Percentiles rank a stretch among this genome's conserved stretches.
These are phyloP conservation scores for Eucalyptus urophylla DNA, from an alignment of 345 rosid species.

Conservation along the genomic window DNA sequence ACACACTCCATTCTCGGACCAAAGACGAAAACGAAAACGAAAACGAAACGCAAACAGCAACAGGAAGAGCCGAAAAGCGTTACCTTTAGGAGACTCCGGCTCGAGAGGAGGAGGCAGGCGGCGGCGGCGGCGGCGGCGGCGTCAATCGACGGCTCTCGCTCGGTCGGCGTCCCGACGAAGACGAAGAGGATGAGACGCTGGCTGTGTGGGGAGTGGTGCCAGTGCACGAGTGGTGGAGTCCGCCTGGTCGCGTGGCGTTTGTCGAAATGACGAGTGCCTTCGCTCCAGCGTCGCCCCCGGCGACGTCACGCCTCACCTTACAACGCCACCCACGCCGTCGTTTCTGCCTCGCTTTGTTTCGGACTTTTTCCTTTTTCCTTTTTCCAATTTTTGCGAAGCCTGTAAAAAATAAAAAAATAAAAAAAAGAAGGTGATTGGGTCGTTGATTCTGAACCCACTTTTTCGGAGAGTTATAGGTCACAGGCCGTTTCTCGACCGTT, in stretches of 20 bases:
- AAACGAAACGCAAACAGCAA: not conserved
- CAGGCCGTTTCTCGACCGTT: not conserved
- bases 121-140: not conserved
- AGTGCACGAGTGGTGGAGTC: not conserved
- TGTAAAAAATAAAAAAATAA: not conserved
- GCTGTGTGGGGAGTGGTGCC: not conserved
- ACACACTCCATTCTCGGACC: not conserved
- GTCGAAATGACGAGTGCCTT: not conserved
- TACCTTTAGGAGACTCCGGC: not conserved
- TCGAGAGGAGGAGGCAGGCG: not conserved
- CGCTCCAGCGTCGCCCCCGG: not conserved
- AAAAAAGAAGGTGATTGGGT: not conserved
- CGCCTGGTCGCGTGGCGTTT: not conserved
- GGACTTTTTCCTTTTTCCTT: accelerated
- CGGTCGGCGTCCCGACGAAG: not conserved
- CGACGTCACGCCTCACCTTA: not conserved
- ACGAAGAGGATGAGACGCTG: not conserved
- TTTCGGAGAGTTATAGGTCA: not conserved
- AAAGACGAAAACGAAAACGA: not conserved
- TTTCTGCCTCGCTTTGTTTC: not conserved
- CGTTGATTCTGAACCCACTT: not conserved
- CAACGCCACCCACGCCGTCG: not conserved
- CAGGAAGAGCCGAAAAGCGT: not conserved
- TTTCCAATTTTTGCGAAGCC: not conserved
- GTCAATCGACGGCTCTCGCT: not conserved